Base-by-base conservation (phyloP, 345 rosid species). In the Brassica nigra region DNA sequence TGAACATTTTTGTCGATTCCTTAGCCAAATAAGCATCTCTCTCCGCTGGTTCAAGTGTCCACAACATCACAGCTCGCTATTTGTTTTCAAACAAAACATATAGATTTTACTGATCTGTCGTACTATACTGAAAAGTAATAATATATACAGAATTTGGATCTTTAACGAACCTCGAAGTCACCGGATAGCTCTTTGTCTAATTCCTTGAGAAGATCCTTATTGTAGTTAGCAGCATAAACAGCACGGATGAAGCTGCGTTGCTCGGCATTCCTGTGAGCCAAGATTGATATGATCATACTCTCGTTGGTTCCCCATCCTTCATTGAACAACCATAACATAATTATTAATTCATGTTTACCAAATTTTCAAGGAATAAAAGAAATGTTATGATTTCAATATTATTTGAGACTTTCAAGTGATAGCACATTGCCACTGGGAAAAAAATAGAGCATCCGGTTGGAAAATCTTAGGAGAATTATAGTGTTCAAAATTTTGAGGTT, bases 221-320 rank as follows among this genome's bases (percentile, higher is more conserved):
- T 89, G 71, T 91, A 87, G 30, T 86, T 83, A 78, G 90, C 90
- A n/a, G 79, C 80, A 70, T 95, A 95, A 75, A 83, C 71, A 58
- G 85, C 78, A 4, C 89, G 87, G 37, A 95, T 92, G 11, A 66
- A 37, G 71, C 81, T 84, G 76, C 97, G 97, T 33, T 92, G 99
- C 0, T 81, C 81, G 15, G 97, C 90, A 66, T 86, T 90, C 75
- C 97, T 84, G 71, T 92, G 97, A 71, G 94, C 94, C 89, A 95
- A 79, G 71, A 95, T 88, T 47, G 91, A 87, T 75, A 92, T 90
- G 80, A 91, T 92, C 84, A 86, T 63, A 1, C 76, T 78, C 80
- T 95, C 99, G 68, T 95, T 85, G 10, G 99, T 92, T 30, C 99
- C 99, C 97, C 97, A 94, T 78, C 98, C 98, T 94, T 59, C 6